Conservation (phyloP, 768 basidiomycete genomes). For the Mycena haematopus region DNA sequence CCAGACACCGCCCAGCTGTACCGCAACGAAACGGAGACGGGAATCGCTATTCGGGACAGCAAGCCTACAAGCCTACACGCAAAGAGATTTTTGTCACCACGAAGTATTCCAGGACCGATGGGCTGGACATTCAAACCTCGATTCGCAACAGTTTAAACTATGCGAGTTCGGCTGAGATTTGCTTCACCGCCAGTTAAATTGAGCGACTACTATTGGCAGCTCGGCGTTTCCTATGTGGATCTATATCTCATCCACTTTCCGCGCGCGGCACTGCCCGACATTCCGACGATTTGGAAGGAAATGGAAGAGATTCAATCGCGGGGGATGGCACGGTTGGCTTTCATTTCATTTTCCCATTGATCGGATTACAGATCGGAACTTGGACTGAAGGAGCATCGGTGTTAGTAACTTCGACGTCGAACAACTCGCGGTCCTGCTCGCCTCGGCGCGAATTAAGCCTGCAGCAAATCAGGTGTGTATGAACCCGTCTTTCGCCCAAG, state of each 20-base stretch:
- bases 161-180: constrained; percentile 39
- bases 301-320: constrained; percentile 63
- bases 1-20: constrained; percentile 70
- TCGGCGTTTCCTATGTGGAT: constrained; percentile 70
- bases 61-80: constrained; percentile 61
- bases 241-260: constrained; percentile 75
- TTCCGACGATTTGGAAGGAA: constrained; percentile 65
- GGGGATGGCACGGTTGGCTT: constrained; percentile 62
- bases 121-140: constrained; percentile 59
- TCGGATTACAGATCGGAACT: background rate
- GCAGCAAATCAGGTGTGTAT: constrained; percentile 67
- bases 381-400: constrained; percentile 64
- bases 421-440: constrained; percentile 60
- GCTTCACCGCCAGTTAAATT: background rate
- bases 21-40: constrained; percentile 65
- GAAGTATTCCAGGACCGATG: constrained; percentile 61
- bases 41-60: constrained; percentile 58
- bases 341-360: background rate
- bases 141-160: constrained; percentile 62
- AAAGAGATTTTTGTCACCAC: constrained; percentile 69
- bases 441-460: constrained; percentile 66
- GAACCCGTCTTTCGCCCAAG: too few species aligned
- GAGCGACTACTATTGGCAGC: constrained; percentile 40
- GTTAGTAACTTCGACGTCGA: constrained; percentile 70
- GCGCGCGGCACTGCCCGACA: constrained; percentile 58